These are phyloP conservation scores for Strobilomyces dryophilus DNA, from an alignment of 768 basidiomycete species.

Conservation along the genomic window DNA sequence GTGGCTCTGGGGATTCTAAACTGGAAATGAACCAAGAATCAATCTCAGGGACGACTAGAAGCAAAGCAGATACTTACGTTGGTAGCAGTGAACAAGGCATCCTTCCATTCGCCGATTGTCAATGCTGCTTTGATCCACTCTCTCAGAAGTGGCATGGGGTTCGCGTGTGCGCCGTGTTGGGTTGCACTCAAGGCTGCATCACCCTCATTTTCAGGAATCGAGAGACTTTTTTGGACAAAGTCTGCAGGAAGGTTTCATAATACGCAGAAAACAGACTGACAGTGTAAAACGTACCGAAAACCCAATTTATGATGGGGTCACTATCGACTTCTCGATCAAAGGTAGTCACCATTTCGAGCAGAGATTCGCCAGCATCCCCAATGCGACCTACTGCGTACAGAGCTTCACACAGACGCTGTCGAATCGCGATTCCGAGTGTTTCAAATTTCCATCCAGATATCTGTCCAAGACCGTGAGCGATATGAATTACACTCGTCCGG, in stretches of 20 bases:
- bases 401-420: background rate
- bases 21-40: background rate
- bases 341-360: background rate
- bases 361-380: background rate
- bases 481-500: background rate
- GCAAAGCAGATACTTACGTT: background rate
- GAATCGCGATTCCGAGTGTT: background rate
- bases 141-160: background rate
- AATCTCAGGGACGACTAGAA: background rate
- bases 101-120: background rate
- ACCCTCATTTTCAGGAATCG: background rate
- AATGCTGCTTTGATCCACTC: background rate
- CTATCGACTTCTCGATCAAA: background rate
- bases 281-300: background rate
- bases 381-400: background rate
- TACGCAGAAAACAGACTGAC: background rate
- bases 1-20: background rate
- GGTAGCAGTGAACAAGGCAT: background rate
- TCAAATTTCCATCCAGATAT: background rate
- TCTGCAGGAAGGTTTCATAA: background rate
- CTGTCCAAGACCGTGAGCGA: background rate
- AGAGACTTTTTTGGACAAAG: background rate
- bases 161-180: too few species aligned
- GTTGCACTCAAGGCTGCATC: background rate
- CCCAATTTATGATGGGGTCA: background rate